phyloP scores from a whole-genome alignment of 495 filamentous ascomycete genomes.

The Penicillium coprophilum region DNA sequence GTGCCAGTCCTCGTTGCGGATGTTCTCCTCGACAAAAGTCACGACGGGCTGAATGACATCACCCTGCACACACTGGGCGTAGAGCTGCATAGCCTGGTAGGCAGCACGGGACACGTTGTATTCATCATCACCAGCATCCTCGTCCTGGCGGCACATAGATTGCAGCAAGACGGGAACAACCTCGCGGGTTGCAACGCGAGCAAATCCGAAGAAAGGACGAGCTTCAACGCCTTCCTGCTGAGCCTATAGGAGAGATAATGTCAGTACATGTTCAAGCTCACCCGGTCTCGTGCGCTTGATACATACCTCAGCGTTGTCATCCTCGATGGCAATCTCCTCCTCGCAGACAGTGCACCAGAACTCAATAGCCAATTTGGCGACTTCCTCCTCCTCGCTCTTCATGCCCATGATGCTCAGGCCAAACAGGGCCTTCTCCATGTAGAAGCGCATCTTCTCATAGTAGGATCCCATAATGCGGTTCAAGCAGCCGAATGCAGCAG shows the following conservation, averaged over 20 bases:
- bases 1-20: conserved; percentile 90
- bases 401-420: conserved; percentile 98
- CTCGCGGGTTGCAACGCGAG: conserved; percentile 81
- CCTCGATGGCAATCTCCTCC: conserved; percentile 95
- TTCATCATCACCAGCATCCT: conserved; percentile 93
- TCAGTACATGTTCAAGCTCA: conserved; percentile 6
- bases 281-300: not conserved
- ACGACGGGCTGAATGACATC: conserved; percentile 81
- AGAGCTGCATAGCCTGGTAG: conserved; percentile 95
- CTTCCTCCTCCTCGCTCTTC: conserved; percentile 97
- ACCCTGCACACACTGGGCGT: conserved; percentile 82
- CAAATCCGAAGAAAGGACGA: conserved; percentile 90
- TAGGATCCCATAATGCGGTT: conserved; percentile 98
- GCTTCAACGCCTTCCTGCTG: conserved; percentile 73
- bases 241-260: conserved; percentile 30
- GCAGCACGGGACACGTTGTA: conserved; percentile 95
- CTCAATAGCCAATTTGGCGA: conserved; percentile 94
- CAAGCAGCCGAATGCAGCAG: conserved; percentile 91
- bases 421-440: conserved; percentile 99
- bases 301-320: conserved; percentile 85
- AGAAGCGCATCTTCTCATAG: conserved; percentile 99
- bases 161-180: conserved; percentile 88
- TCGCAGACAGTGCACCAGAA: conserved; percentile 99
- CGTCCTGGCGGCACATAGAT: conserved; percentile 93
- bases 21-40: conserved; percentile 84